phyloP scores from a whole-genome alignment of 768 basidiomycete genomes.

The Pleurotus platypus region DNA sequence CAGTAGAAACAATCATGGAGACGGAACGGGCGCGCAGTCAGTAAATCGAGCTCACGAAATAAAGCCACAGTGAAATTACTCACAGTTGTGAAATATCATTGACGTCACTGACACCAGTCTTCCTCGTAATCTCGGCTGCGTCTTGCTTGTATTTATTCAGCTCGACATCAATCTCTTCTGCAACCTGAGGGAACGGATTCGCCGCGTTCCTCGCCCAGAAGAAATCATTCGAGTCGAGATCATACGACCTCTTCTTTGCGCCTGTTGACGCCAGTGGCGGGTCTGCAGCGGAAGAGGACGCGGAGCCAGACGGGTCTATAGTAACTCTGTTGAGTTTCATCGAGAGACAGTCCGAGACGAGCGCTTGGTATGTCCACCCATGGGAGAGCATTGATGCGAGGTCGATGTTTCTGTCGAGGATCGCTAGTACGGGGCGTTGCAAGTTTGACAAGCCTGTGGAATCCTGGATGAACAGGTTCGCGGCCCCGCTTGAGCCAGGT shows the following conservation, averaged over 20 bases:
- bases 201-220: constrained; percentile 98
- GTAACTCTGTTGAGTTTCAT: constrained; percentile 96
- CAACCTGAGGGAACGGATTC: constrained; percentile 96
- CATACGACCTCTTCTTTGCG: constrained; percentile 78
- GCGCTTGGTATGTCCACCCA: constrained; percentile 98
- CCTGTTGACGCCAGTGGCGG: background rate
- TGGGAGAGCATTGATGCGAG: constrained; percentile 91
- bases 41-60: no score
- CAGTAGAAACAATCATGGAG: no score
- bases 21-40: no score
- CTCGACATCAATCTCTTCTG: constrained; percentile 93
- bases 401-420: constrained; percentile 94
- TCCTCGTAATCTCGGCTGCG: constrained; percentile 93
- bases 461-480: constrained; percentile 76
- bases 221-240: constrained; percentile 97
- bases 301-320: constrained; percentile 46
- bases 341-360: constrained; percentile 95
- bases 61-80: constrained; percentile 19
- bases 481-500: constrained; percentile 22
- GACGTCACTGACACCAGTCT: constrained; percentile 93
- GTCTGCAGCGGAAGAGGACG: background rate
- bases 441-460: constrained; percentile 80
- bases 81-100: constrained; percentile 94
- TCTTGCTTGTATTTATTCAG: constrained; percentile 92
- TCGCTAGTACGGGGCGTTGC: constrained; percentile 92